Base-by-base conservation (phyloP, 2,329 filamentous ascomycete species). In the Ophiosphaerella narmari region DNA sequence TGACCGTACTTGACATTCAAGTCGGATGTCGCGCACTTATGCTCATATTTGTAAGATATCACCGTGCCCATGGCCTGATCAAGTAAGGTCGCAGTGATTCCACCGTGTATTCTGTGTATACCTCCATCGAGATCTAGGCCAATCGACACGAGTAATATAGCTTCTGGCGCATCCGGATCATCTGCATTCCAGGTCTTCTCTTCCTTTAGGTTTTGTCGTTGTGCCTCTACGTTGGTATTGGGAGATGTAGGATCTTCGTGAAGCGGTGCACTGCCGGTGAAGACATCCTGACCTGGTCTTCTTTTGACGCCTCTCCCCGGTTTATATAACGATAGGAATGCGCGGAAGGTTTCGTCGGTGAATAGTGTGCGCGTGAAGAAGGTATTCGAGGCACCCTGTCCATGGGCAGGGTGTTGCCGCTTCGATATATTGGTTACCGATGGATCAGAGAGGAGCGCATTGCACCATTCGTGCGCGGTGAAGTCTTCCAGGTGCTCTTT, bases 31-130 rank as follows among this genome's bases (percentile, higher is more conserved):
- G 59, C 59, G 33, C 47, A 46, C 4, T 42, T 43, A 23, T 54
- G 54, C 29, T 54, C 46, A 40, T 60, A 62, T 5, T 33, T 23
- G 31, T 58, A 49, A 8, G 47, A 46, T 7, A 67, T 46, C 35
- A 64, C 38, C 7, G 36, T 46, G 14, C 66, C 61, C 60, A 68
- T 68, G n/a, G 57, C 57, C 14, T 66, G 60, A 50, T 67, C 65
- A 5, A 69, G 46, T 18, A 68, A 35, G 29, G 59, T 57, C 7
- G 64, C 61, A 7, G 55, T 61, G 0, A 67, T 45, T 3, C 66
- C 65, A n/a, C 65, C 65, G 43, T 69, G 66, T 18, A 67, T 34
- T n/a, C 59, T 44, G 14, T 47, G 24, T 11, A 50, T 39, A 2
- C 55, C 61, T 7, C 65, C 63, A 37, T 68, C 64, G 4, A 66